Base-by-base conservation (phyloP, 2,329 filamentous ascomycete genomes). In the Aspergillus ruber region DNA sequence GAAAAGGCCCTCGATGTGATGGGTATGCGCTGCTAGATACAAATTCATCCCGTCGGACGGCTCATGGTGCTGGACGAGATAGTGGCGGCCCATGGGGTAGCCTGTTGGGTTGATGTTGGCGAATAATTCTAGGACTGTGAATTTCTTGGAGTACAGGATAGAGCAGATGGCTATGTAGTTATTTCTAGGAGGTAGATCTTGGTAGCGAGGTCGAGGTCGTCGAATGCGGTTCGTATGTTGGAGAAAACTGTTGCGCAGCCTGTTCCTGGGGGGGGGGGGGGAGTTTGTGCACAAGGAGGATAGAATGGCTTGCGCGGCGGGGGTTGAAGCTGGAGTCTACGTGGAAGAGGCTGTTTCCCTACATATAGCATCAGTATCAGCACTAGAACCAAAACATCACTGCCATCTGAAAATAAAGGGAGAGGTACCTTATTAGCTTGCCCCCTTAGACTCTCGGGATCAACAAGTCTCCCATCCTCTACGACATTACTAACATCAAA, bases 401-500 rank as follows among this genome's bases (percentile, higher is more conserved):
- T 21, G 6, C 20, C 4, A 20, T 20, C 21, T 21, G 21, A 21
- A 21, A 6, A 4, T 6, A 21, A 12, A 23, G 27, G 25, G 33
- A 29, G 23, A 10, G 4, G 1, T 29, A 10, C 54, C 36, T 50
- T 56, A 33, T 53, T 56, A 13, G 50, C 50, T 18, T 55, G 41
- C 0, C 42, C 46, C 1, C 50, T 43, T 1, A 48, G 36, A 29
- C 49, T 50, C 1, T 41, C n/a, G 4, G 44, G 35, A 12, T 49
- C 43, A 8, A 52, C 43, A 23, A 56, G 47, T 7, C 63, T 60
- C 39, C 73, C 74, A 36, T 79, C 71, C 1, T 67, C 65, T 43
- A 79, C 72, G 10, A 82, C 62, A 57, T 83, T 83, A 43, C 76
- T 70, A 0, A 77, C 78, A 51, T 83, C 80, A 56, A 82, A 82